Percentiles rank a stretch among this genome's conserved stretches.
Conservation (phyloP, 1,139 yeast species). For the Diutina mesorugosa region DNA sequence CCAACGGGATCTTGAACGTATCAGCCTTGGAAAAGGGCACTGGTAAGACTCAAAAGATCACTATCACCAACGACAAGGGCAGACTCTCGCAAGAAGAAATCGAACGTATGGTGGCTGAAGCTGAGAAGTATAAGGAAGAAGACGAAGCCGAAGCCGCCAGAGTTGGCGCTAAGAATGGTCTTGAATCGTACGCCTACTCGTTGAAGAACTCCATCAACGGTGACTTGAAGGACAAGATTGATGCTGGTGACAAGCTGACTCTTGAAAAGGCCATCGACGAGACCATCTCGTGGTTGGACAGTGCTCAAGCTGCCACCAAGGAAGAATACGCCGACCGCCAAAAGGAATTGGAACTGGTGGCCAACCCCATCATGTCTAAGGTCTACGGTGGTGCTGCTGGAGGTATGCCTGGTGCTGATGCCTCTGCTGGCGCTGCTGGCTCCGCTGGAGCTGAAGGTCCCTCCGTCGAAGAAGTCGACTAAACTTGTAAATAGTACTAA, state of each 20-base stretch:
- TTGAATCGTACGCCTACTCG: background rate
- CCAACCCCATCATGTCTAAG: slow-evolving; percentile 1
- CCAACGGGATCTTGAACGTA: slow-evolving; percentile 91
- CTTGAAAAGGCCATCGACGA: slow-evolving; percentile 6
- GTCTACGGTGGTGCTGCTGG: slow-evolving; percentile 17
- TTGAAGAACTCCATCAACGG: slow-evolving; percentile 9
- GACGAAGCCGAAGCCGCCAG: slow-evolving; percentile 21
- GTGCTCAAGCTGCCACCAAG: background rate
- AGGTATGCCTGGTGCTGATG: slow-evolving; percentile 6
- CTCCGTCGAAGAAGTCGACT: slow-evolving; percentile 2
- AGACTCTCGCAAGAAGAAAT: slow-evolving; percentile 87
- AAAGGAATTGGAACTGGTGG: slow-evolving; percentile 2
- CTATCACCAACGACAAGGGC: slow-evolving; percentile 95
- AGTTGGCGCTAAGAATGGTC: background rate
- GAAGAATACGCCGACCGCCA: slow-evolving; percentile 1
- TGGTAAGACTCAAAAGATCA: slow-evolving; percentile 74
- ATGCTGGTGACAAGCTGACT: slow-evolving; percentile 16
- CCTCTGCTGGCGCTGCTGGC: background rate
- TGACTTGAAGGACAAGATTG: slow-evolving; percentile 43
- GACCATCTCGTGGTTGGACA: slow-evolving; percentile 1
- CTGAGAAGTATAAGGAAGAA: slow-evolving; percentile 81
- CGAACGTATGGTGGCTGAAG: slow-evolving; percentile 91
- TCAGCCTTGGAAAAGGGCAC: slow-evolving; percentile 94
- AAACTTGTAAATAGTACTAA: background rate
- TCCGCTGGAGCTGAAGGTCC: slow-evolving; percentile 2